Conservation (phyloP, 1,284 basidiomycete species). For the Marasmius sp. region DNA sequence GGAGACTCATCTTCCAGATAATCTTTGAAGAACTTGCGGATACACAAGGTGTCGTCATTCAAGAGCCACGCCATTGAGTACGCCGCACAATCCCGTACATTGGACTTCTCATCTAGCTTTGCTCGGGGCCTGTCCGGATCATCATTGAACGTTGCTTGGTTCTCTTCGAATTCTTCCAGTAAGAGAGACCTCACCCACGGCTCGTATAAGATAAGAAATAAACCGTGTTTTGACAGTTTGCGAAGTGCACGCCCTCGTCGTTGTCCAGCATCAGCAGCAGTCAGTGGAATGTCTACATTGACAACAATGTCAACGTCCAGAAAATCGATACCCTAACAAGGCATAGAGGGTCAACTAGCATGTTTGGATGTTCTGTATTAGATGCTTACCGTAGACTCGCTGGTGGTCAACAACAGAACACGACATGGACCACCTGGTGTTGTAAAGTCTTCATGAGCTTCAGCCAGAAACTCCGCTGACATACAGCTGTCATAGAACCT, state of each 20-base stretch:
- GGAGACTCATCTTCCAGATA: not conserved
- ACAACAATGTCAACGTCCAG: slow-evolving; percentile 10
- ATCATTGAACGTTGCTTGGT: not conserved
- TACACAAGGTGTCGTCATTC: not conserved
- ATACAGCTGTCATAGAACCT: slow-evolving; percentile 27
- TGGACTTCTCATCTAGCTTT: not conserved
- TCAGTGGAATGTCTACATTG: slow-evolving; percentile 8
- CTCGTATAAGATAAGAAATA: not conserved
- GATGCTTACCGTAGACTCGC: slow-evolving; percentile 19
- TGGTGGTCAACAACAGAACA: slow-evolving; percentile 22
- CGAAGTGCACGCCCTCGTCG: slow-evolving; percentile 10
- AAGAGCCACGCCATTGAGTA: not conserved
- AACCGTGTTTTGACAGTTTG: not conserved
- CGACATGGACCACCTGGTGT: slow-evolving; percentile 18
- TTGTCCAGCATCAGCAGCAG: not conserved
- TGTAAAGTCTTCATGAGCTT: slow-evolving; percentile 17
- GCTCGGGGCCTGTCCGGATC: not conserved
- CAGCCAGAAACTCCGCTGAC: slow-evolving; percentile 22
- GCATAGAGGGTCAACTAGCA: not conserved
- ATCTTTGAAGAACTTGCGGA: not conserved
- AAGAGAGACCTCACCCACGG: not conserved
- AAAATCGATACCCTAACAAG: slow-evolving; percentile 15
- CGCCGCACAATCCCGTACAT: not conserved
- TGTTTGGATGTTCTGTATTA: too few species aligned
- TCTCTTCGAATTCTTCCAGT: not conserved